These are phyloP conservation scores for Oenanthe sinensis DNA, from an alignment of 129 eudicot genomes.

Conservation along the genomic window DNA sequence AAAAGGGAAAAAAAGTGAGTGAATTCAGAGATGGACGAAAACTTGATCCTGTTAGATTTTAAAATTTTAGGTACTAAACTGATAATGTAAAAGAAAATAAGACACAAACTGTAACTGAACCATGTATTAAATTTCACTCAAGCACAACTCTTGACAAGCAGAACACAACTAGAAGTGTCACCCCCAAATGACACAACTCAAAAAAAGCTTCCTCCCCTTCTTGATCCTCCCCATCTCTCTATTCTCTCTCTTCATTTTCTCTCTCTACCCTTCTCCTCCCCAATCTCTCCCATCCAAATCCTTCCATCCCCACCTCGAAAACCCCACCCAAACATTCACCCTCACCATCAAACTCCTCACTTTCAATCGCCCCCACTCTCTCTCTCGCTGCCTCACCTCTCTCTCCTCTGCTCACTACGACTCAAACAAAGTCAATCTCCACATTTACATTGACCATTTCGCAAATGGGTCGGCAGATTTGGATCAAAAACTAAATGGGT, in stretches of 20 bases:
- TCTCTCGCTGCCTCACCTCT: constrained; percentile 72
- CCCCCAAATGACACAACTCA: not conserved
- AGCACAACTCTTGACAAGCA: not conserved
- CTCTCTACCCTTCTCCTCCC: constrained; percentile 32
- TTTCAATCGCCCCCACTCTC: constrained; percentile 70
- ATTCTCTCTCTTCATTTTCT: constrained; percentile 29
- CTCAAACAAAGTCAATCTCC: constrained; percentile 52
- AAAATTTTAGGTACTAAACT: too few species aligned
- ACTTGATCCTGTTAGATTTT: too few species aligned
- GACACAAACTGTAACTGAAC: too few species aligned
- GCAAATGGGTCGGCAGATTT: constrained; percentile 28
- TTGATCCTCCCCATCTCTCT: constrained; percentile 27
- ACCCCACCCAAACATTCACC: constrained; percentile 34
- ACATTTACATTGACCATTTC: constrained; percentile 75
- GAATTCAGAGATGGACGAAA: too few species aligned
- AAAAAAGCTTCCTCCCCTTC: constrained; percentile 34
- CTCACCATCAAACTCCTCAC: constrained; percentile 76
- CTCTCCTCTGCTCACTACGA: constrained; percentile 63
- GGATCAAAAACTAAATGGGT: constrained; percentile 43
- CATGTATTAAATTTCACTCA: too few species aligned
- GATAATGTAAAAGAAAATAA: too few species aligned
- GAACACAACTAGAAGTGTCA: not conserved
- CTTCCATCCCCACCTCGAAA: constrained; percentile 13
- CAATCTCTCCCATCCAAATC: constrained; percentile 26
- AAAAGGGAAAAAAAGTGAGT: too few species aligned